Evolutionary conservation across 2,329 filamentous ascomycete species (phyloP).

Genomic region (Botryotinia narcissicola): DNA sequence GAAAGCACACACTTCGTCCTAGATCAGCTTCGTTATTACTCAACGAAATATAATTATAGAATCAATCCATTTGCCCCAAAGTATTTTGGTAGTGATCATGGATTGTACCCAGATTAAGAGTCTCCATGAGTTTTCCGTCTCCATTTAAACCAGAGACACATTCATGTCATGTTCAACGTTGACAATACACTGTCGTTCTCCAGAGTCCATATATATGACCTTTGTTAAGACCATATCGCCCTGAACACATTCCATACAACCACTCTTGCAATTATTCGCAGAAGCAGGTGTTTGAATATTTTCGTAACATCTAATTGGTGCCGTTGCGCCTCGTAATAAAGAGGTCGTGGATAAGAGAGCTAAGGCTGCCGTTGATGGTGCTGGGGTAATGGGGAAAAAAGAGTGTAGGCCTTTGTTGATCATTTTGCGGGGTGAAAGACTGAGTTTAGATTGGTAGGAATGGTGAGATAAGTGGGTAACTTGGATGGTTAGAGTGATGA

Average conservation of each 20-base stretch:
- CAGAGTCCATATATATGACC: background rate
- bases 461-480: background rate
- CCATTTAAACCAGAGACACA: background rate
- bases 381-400: background rate
- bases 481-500: background rate
- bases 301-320: background rate
- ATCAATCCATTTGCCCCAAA: background rate
- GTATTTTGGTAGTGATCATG: background rate
- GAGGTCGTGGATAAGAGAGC: background rate
- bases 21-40: background rate
- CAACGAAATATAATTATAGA: background rate
- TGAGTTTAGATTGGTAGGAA: background rate
- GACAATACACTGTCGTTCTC: background rate
- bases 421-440: background rate
- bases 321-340: conserved; percentile 3
- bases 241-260: background rate
- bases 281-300: background rate
- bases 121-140: background rate
- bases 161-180: background rate
- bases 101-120: background rate
- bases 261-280: background rate
- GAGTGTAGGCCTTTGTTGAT: background rate
- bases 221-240: background rate
- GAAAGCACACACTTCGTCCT: conserved; percentile 8
- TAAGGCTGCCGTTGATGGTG: background rate